Evolutionary conservation across 345 rosid genomes (phyloP), one percentile per base, ranked within the genome.

Genomic region (Euphorbia peplus): DNA sequence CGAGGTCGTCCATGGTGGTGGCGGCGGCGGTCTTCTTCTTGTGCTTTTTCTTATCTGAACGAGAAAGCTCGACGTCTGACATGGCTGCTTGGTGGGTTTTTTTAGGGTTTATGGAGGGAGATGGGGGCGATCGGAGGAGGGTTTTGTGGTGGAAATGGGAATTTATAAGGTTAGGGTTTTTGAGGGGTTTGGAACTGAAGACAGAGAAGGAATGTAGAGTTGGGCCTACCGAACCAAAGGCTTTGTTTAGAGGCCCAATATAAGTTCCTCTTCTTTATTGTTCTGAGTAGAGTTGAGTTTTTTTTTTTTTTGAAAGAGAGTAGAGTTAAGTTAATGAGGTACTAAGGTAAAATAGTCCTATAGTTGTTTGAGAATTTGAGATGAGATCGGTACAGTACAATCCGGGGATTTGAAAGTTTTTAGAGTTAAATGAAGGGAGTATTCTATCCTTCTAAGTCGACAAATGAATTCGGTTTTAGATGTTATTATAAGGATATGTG

Each of bases 41-140:
- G 73, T 74, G 79, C 63, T 79, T 86, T 58, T 89, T 88, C 87
- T 88, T 90, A 64, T 86, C 95, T 0, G 90, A 81, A 44, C 81
- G 90, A 8, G 85, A 74, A 39, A 82, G 65, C 65, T 81, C 92
- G 37, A 87, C 79, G 19, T 87, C 98, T 19, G 90, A 19, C 98
- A 92, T 91, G 77, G 65, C 10, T 26, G 9, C 8, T 29, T 37
- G 1, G n/a, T 56, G 58, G 28, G 8, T 3, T 21, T 53, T 22
- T 14, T 60, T 60, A 60, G 64, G 64, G 48, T 60, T 60, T 59
- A 50, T n/a, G 22, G 64, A 12, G 26, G 47, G 7, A 4, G 47
- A 8, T 19, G 64, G 64, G 4, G 64, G 64, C 53, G 21, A 63
- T 42, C 35, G 32, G 51, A 41, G 66, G 14, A 14, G 47, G 47